phyloP scores from a whole-genome alignment of 2,329 filamentous ascomycete genomes.

The Exophiala aquamarina region DNA sequence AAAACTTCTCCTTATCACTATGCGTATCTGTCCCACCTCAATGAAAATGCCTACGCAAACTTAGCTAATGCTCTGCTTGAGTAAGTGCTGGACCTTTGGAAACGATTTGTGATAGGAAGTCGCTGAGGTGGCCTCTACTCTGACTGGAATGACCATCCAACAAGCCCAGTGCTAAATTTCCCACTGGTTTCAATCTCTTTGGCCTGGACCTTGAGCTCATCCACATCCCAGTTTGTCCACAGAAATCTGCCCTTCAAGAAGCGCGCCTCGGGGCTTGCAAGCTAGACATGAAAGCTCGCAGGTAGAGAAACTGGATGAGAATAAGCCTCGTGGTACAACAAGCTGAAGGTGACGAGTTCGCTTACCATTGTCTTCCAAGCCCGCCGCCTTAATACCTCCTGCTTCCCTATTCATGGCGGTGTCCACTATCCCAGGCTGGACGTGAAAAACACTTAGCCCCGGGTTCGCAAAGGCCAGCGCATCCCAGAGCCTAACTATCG shows the following conservation, averaged over 20 bases:
- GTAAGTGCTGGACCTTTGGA: too few species aligned
- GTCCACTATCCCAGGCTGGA: conserved; percentile 43
- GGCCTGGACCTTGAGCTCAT: conserved; percentile 8
- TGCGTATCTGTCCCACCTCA: too few species aligned
- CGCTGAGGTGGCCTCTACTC: too few species aligned
- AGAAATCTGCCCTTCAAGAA: conserved; percentile 45
- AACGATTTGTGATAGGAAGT: too few species aligned
- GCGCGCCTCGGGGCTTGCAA: conserved; percentile 44
- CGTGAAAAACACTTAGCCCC: conserved; percentile 38
- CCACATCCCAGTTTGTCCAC: conserved; percentile 21
- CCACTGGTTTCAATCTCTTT: conserved; percentile 4
- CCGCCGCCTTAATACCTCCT: conserved; percentile 25
- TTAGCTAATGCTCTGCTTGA: too few species aligned
- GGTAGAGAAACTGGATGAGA: conserved; percentile 31
- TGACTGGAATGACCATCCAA: conserved; percentile 13
- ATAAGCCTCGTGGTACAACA: conserved; percentile 5
- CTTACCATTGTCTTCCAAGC: conserved; percentile 25
- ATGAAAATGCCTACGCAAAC: too few species aligned
- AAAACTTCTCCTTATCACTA: too few species aligned
- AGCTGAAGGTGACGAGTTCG: conserved; percentile 32
- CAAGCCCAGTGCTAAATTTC: conserved; percentile 7
- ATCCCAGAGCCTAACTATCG: conserved; percentile 42
- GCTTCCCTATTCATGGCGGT: conserved; percentile 13
- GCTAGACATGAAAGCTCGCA: conserved; percentile 46
- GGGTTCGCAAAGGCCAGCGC: conserved; percentile 42